phyloP scores from a whole-genome alignment of 2,329 filamentous ascomycete genomes.

The Fusarium proliferatum region DNA sequence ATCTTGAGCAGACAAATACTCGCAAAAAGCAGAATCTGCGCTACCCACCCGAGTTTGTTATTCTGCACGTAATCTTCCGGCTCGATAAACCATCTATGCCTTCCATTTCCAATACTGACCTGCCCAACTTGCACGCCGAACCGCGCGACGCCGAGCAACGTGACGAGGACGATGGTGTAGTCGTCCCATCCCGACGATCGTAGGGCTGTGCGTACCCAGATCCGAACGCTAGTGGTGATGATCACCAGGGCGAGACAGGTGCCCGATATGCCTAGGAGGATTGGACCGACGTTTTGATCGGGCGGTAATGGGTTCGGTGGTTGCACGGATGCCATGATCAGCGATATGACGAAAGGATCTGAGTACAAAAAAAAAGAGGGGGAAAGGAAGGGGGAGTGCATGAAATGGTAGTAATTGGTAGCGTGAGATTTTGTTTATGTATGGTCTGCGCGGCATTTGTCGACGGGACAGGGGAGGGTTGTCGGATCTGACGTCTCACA shows the following conservation, averaged over 20 bases:
- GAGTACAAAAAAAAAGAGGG: neutral
- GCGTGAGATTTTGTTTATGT: neutral
- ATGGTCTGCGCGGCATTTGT: neutral
- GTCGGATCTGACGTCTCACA: neutral
- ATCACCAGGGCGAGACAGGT: slow-evolving; percentile 48
- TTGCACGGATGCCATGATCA: slow-evolving; percentile 23
- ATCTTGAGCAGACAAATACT: slow-evolving; percentile 55
- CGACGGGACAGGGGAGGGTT: neutral
- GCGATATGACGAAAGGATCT: neutral
- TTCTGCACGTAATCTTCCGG: slow-evolving; percentile 48
- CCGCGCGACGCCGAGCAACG: slow-evolving; percentile 46
- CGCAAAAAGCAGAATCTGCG: slow-evolving; percentile 55
- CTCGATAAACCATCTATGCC: slow-evolving; percentile 51
- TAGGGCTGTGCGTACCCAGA: slow-evolving; percentile 47
- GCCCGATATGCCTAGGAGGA: slow-evolving; percentile 48
- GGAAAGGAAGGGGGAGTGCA: neutral
- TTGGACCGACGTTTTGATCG: slow-evolving; percentile 49
- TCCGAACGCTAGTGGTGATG: slow-evolving; percentile 47
- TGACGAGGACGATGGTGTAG: slow-evolving; percentile 48
- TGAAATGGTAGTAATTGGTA: neutral
- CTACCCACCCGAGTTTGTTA: slow-evolving; percentile 54
- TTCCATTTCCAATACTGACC: slow-evolving; percentile 51
- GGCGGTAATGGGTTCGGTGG: slow-evolving; percentile 49
- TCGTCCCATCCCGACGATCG: slow-evolving; percentile 53
- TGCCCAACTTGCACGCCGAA: slow-evolving; percentile 50